Conservation (phyloP, 306 rosid genomes). For the Inga oerstediana region DNA sequence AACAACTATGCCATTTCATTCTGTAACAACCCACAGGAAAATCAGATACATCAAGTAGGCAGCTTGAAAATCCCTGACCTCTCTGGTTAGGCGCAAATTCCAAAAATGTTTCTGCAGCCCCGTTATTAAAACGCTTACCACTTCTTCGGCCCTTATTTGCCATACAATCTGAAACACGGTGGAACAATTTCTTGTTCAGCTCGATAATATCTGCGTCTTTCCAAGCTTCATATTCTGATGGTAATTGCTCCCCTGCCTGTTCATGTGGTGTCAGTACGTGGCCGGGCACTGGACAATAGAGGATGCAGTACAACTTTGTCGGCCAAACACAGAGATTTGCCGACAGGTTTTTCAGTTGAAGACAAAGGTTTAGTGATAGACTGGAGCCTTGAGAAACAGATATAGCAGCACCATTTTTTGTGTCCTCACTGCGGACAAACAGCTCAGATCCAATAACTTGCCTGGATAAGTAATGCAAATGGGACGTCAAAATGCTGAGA, state of each 20-base stretch:
- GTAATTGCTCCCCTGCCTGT: conserved; percentile 9
- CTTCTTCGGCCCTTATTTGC: conserved; percentile 8
- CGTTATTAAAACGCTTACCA: conserved; percentile 16
- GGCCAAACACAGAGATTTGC: conserved; percentile 30
- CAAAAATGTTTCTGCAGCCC: conserved; percentile 37
- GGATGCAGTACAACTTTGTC: conserved; percentile 53
- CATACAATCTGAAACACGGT: conserved; percentile 37
- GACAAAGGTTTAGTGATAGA: conserved; percentile 58
- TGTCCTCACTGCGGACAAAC: conserved; percentile 41
- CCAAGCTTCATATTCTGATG: conserved; percentile 43
- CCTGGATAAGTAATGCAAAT: conserved; percentile 45
- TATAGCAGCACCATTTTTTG: conserved; percentile 37
- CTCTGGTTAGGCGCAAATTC: conserved; percentile 49
- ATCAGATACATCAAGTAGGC: conserved; percentile 64
- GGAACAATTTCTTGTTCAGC: conserved; percentile 45
- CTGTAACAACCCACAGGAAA: conserved; percentile 61
- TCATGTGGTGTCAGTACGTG: conserved; percentile 23
- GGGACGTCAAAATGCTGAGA: neutral
- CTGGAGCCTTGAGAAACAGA: conserved; percentile 42
- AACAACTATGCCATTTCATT: conserved; percentile 66
- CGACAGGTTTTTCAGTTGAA: conserved; percentile 55
- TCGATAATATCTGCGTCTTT: conserved; percentile 48
- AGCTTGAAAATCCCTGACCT: conserved; percentile 72
- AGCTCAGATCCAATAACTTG: conserved; percentile 56
- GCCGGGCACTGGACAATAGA: conserved; percentile 43